A percentile compares a stretch with the other conserved stretches of the same genome.
Conservation (phyloP, 2,329 filamentous ascomycete genomes). For the Nemania diffusa region DNA sequence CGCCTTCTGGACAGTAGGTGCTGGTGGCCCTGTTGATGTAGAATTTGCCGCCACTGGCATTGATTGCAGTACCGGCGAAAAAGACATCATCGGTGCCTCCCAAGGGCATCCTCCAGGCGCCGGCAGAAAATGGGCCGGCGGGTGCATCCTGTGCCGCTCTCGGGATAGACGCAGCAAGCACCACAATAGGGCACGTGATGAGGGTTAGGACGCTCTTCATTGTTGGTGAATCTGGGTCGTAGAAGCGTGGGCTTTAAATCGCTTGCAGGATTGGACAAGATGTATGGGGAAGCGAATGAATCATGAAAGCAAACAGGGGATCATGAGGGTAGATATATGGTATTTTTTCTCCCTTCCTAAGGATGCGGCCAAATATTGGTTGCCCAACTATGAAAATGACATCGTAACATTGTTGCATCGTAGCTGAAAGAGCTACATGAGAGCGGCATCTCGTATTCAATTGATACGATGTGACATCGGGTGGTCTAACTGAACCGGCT, state of each 20-base stretch:
- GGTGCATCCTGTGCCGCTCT: neutral
- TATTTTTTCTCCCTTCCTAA: neutral
- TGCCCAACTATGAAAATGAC: neutral
- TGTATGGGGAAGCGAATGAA: neutral
- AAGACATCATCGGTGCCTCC: slow-evolving; percentile 5
- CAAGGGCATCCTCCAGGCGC: slow-evolving; percentile 33
- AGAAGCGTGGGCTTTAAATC: neutral
- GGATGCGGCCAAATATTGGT: slow-evolving; percentile 4
- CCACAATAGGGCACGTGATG: slow-evolving; percentile 19
- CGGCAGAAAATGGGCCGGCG: slow-evolving; percentile 33
- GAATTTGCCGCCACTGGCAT: slow-evolving; percentile 43
- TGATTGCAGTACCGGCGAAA: slow-evolving; percentile 37
- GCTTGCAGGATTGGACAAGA: neutral
- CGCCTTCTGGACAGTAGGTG: slow-evolving; percentile 39
- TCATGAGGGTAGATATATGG: slow-evolving; percentile 7
- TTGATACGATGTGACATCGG: slow-evolving; percentile 23
- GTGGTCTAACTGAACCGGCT: slow-evolving; percentile 16
- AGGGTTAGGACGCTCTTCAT: slow-evolving; percentile 29
- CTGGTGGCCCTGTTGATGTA: slow-evolving; percentile 38
- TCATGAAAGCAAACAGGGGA: neutral
- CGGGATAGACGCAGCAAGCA: slow-evolving; percentile 19
- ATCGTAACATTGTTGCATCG: neutral
- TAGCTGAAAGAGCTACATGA: neutral
- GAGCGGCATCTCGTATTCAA: slow-evolving; percentile 26
- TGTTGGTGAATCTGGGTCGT: neutral